Evolutionary conservation across 345 rosid species (phyloP), one percentile per base, ranked within the genome.

Genomic region (Hypericum perforatum): DNA sequence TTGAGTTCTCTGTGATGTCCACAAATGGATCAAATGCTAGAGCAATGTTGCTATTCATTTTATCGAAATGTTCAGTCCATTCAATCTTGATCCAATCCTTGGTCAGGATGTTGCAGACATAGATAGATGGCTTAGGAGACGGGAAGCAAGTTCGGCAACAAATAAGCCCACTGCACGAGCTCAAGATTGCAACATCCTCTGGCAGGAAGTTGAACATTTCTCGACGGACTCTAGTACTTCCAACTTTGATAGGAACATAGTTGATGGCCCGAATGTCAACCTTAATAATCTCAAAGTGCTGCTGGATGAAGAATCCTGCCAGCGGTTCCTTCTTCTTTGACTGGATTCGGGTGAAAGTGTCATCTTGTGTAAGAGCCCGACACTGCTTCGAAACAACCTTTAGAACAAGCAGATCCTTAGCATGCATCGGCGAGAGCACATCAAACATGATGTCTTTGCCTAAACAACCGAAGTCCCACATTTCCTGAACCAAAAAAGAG

Each of bases 31-130:
- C 66, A 42, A 70, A 76, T 10, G 61, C 73, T 53, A 76, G 43
- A 43, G 69, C 69, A 52, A 76, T 38, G 58, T 36, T 57, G 55
- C 32, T 22, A 22, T 4, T 22, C 32, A 4, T 37, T 29, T 52
- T 57, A 41, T 49, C 64, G 45, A 59, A 50, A 16, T 68, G 71
- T 42, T 65, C 56, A 41, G 45, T n/a, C 70, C 62, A 70, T 11
- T 59, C 52, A 22, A 73, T 49, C 53, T 22, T 59, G 37, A 67
- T 53, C 71, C 71, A 73, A 36, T 70, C 63, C 39, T 58, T 68
- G 64, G 64, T 73, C 54, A 62, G 42, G 9, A 78, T 78, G 58
- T 76, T 76, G 63, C 76, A 73, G 7, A 76, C 59, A 46, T 70
- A 70, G 54, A 76, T 39, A 15, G 57, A 43, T 49, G 74, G 71